Conservation (phyloP, 805 yeast genomes). For the Komagataella ulmi region DNA sequence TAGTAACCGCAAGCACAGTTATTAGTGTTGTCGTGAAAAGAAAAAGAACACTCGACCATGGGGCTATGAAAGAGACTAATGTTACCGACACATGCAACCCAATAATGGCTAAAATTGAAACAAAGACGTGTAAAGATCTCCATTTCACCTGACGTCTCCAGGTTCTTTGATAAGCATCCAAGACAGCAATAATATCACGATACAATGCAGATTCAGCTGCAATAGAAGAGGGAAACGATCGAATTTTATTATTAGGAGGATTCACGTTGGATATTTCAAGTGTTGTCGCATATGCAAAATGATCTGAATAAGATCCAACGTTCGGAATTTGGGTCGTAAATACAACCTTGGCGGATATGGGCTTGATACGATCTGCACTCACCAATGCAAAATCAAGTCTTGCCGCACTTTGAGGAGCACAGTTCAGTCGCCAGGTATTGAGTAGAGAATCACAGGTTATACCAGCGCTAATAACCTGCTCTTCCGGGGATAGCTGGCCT, state of each 20-base stretch:
- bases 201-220: conserved; percentile 20
- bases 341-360: conserved; percentile 51
- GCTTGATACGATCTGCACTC: conserved; percentile 38
- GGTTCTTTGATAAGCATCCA: conserved; percentile 34
- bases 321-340: conserved; percentile 59
- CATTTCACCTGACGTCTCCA: conserved; percentile 46
- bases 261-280: conserved; percentile 20
- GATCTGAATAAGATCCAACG: conserved; percentile 80
- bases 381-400: conserved; percentile 83
- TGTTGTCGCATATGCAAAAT: conserved; percentile 64
- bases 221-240: not conserved
- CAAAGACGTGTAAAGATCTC: conserved; percentile 52
- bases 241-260: not conserved
- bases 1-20: conserved; percentile 52
- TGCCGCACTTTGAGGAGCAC: conserved; percentile 58
- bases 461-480: conserved; percentile 65
- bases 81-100: conserved; percentile 41
- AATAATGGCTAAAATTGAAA: conserved; percentile 37
- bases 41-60: conserved; percentile 61
- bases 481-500: conserved; percentile 32
- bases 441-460: conserved; percentile 81
- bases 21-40: conserved; percentile 40
- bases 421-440: conserved; percentile 70
- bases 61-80: conserved; percentile 38
- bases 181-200: conserved; percentile 32